A percentile compares a stretch with the other conserved stretches of the same genome.
Evolutionary conservation across 139 green algal species (phyloP).

Genomic region (Auxenochlorella pyrenoidosa): DNA sequence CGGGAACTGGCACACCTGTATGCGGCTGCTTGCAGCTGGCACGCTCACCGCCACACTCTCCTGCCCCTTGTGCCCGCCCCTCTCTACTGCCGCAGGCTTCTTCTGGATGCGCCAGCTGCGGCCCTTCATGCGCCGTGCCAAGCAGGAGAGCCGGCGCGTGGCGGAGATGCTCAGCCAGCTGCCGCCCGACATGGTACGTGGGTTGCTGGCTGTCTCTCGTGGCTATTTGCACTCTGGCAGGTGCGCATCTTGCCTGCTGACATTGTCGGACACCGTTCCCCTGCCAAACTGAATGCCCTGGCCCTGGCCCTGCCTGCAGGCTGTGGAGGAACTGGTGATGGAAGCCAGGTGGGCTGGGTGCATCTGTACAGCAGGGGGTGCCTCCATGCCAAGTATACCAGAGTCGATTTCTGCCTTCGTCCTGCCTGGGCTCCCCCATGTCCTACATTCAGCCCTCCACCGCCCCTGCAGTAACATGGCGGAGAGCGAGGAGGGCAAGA

Average conservation of each 20-base stretch:
- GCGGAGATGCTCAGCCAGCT: constrained; percentile 14
- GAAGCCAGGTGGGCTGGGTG: neutral
- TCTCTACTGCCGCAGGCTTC: neutral
- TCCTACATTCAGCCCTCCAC: too few species aligned
- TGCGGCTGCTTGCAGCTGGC: too few species aligned
- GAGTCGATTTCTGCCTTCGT: too few species aligned
- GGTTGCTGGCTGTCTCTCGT: neutral
- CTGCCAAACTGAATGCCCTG: neutral
- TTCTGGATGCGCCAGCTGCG: neutral
- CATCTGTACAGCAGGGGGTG: too few species aligned
- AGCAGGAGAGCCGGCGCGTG: constrained; percentile 12
- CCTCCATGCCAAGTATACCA: too few species aligned
- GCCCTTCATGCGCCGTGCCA: constrained; percentile 8
- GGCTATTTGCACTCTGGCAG: too few species aligned
- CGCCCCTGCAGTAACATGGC: neutral
- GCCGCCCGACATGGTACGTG: constrained; percentile 1
- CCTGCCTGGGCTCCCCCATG: too few species aligned
- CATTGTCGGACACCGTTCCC: too few species aligned
- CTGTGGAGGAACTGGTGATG: constrained; percentile 16
- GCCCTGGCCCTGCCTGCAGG: neutral
- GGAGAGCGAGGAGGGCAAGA: neutral
- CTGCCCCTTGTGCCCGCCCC: neutral
- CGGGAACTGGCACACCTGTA: too few species aligned
- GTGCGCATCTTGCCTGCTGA: too few species aligned
- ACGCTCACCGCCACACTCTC: too few species aligned